Base-by-base conservation (phyloP, 768 basidiomycete genomes). In the Erythrobasidium yunnanense region DNA sequence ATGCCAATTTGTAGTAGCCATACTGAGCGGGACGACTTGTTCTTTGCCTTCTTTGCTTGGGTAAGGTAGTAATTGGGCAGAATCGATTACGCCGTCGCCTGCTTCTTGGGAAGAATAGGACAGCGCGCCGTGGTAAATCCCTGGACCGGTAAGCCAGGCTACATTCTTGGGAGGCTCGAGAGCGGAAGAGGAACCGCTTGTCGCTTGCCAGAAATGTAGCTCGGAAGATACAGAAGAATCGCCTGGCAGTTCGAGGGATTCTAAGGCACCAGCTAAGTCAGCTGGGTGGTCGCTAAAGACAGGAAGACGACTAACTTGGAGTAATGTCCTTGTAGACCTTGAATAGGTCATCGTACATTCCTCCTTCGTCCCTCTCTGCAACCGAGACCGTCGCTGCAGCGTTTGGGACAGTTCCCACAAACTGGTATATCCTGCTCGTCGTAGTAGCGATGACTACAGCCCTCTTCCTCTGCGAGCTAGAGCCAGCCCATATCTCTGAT, bases 61-160 rank as follows among this genome's bases (percentile, higher is more conserved):
- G 72, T 89, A 92, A 2, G 87, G 88, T 7, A 90, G 78, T 17
- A 92, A 81, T 71, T 87, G 83, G 27, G 87, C 82, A 34, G 83
- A 80, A 75, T 90, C 86, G 70, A 90, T 83, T 73, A 85, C 80
- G 71, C 87, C 84, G 75, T 90, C 87, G 15, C 84, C 78, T 22
- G 85, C 82, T 46, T 69, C 71, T 45, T 62, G 65, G 1, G 73
- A 65, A 7, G 71, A 38, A 66, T 86, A 85, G 72, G 85, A 85
- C 54, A 93, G 79, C 8, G 78, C 79, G 15, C 88, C 89, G 72
- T 91, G 85, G 75, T 92, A 97, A 49, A 96, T 82, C 8, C 93
- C 93, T 46, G 87, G 86, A 15, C 83, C 90, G 53, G 90, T 93
- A 79, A 93, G 81, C 93, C 93, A 96, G 2, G 90, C 93, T 70